A percentile compares a stretch with the other conserved stretches of the same genome.
Evolutionary conservation across 495 filamentous ascomycete species (phyloP).

Genomic region (Hypomontagnella monticulosa): DNA sequence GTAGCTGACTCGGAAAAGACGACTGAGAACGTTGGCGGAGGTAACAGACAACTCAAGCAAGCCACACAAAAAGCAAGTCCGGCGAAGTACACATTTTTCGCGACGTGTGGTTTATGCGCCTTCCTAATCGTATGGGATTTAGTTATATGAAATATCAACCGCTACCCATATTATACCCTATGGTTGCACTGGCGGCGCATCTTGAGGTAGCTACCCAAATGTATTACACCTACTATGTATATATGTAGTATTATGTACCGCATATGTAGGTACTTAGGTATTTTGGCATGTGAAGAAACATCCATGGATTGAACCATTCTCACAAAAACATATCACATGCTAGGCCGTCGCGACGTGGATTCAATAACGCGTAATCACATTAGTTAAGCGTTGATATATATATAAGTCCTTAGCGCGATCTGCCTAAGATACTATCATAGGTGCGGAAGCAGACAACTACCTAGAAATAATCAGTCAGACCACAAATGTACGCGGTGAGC

Average conservation of each 20-base stretch:
- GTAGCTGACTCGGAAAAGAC: slow-evolving; percentile 85
- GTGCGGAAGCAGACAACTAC: background rate
- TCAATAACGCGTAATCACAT: too few relatives aligned
- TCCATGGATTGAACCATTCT: too few relatives aligned
- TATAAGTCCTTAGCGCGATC: background rate
- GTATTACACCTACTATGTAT: slow-evolving; percentile 6
- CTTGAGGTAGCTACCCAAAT: background rate
- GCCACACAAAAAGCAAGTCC: slow-evolving; percentile 83
- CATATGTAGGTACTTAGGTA: background rate
- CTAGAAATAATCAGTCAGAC: too few relatives aligned
- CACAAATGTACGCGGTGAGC: slow-evolving; percentile 56
- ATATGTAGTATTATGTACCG: background rate
- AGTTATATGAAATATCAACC: slow-evolving; percentile 66
- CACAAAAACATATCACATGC: slow-evolving; percentile 19
- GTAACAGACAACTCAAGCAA: slow-evolving; percentile 90
- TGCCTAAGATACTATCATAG: background rate
- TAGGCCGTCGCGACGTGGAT: background rate
- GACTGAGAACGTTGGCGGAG: slow-evolving; percentile 83
- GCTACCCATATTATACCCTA: slow-evolving; percentile 1
- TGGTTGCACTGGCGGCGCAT: slow-evolving; percentile 5
- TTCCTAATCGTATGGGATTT: slow-evolving; percentile 94
- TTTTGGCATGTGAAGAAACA: slow-evolving; percentile 31
- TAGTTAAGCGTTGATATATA: too few relatives aligned
- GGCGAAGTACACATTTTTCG: slow-evolving; percentile 89
- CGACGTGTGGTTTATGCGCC: slow-evolving; percentile 79